phyloP scores from a whole-genome alignment of 495 filamentous ascomycete species.

The Podospora anserina region DNA sequence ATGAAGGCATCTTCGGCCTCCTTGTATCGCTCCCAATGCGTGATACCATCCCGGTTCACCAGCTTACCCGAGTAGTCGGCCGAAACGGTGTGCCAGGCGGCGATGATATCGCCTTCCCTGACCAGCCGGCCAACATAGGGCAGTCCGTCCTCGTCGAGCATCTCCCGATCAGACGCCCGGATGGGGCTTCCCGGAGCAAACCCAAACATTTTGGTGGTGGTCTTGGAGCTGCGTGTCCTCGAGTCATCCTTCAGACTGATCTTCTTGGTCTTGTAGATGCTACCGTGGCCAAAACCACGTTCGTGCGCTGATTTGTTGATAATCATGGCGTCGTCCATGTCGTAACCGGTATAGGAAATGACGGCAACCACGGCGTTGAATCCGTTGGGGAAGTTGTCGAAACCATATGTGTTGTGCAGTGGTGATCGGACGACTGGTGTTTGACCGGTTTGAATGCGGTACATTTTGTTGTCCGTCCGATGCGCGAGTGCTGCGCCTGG shows the following conservation, averaged over 20 bases:
- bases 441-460: slow-evolving; percentile 91
- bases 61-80: slow-evolving; percentile 71
- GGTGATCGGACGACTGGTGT: slow-evolving; percentile 90
- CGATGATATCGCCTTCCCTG: slow-evolving; percentile 75
- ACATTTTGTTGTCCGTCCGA: slow-evolving; percentile 95
- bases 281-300: slow-evolving; percentile 93
- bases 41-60: slow-evolving; percentile 73
- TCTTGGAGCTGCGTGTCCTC: slow-evolving; percentile 51
- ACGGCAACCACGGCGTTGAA: slow-evolving; percentile 95
- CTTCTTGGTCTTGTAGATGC: slow-evolving; percentile 95
- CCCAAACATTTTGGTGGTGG: slow-evolving; percentile 74
- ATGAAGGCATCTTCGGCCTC: slow-evolving; percentile 81
- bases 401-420: slow-evolving; percentile 89
- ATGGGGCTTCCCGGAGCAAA: slow-evolving; percentile 70
- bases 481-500: slow-evolving; percentile 81
- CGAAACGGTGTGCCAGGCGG: slow-evolving; percentile 84
- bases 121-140: slow-evolving; percentile 74
- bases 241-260: slow-evolving; percentile 72
- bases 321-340: slow-evolving; percentile 99
- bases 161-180: slow-evolving; percentile 59
- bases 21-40: slow-evolving; percentile 86
- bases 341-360: slow-evolving; percentile 97
- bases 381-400: slow-evolving; percentile 99
- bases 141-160: slow-evolving; percentile 82
- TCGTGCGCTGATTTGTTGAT: slow-evolving; percentile 97